Base-by-base conservation (phyloP, 805 yeast species). In the Candida endomychidarum region DNA sequence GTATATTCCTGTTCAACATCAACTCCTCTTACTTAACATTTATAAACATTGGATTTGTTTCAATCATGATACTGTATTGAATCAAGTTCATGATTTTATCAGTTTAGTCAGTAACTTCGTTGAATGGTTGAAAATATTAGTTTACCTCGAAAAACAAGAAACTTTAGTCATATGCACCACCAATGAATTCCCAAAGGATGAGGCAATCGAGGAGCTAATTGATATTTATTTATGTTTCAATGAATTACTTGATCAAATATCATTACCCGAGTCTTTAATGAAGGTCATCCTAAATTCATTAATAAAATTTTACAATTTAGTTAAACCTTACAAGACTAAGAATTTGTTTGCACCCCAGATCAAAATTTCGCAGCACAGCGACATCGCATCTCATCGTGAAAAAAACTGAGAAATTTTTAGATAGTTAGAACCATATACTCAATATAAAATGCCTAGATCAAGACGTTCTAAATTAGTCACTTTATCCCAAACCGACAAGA, bases 401-500 rank as follows among this genome's bases (percentile, higher is more conserved):
- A 24, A 33, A 23, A 24, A 29, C n/a, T 15, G 17, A 27, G 24
- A 33, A 32, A 25, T 38, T 37, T 29, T 38, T 24, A 18, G 28
- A 15, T 34, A 23, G 22, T 30, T 15, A 14, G 5, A 2, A 32
- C 25, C 4, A 23, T 28, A 32, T 17, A 20, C 8, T 29, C 3
- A 4, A 12, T 26, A 11, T 43, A 69, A 51, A 43, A 91, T 91
- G 99, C 97, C 99, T 47, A 87, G 96, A 77, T 89, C 97, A 25
- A 90, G 82, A 63, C 91, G 98, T 78, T 84, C 96, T 52, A 93
- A 87, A 81, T 82, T 90, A 53, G 95, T 93, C 46, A 86, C 98
- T 10, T 74, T 93, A 53, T 93, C 99, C 26, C 91, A 91, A 60
- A 91, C 98, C 48, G 97, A 89, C 52, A 93, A 89, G 67, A 93